Conservation (phyloP, 2,329 filamentous ascomycete species). For the Botrytis galanthina region DNA sequence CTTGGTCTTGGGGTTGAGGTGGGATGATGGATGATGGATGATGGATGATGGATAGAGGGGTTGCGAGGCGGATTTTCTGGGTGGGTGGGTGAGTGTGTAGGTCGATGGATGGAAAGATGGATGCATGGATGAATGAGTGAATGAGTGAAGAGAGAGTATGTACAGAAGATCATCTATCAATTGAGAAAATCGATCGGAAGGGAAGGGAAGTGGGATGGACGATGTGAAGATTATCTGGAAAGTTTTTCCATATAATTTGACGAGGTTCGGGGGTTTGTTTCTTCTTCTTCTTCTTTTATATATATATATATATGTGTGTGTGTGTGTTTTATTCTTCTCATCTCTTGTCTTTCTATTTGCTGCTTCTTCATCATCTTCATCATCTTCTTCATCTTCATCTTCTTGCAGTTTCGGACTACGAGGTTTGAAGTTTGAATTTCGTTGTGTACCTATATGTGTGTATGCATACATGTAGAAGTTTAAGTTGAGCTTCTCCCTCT, state of each 20-base stretch:
- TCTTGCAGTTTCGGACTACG: not conserved
- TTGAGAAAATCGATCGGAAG: not conserved
- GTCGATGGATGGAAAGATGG: not conserved
- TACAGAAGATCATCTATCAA: not conserved
- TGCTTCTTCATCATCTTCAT: not conserved
- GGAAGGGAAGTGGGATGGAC: not conserved
- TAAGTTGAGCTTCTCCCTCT: not conserved
- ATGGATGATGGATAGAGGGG: not conserved
- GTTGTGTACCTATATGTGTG: not conserved
- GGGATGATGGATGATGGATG: too few relatives aligned
- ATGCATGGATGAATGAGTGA: not conserved
- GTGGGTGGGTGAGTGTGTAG: too few relatives aligned
- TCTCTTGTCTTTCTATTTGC: not conserved
- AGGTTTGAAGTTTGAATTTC: not conserved
- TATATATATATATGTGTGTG: too few relatives aligned
- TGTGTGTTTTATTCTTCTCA: too few relatives aligned
- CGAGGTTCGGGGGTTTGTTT: not conserved
- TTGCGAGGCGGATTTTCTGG: too few relatives aligned
- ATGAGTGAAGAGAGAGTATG: too few relatives aligned
- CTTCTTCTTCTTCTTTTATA: not conserved
- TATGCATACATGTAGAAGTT: not conserved
- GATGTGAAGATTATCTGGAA: not conserved
- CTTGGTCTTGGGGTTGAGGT: too few relatives aligned
- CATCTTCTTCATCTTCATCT: not conserved
- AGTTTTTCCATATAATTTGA: not conserved